Base-by-base conservation (phyloP, 257 asterid species). In the Solanum lycopersicoides region DNA sequence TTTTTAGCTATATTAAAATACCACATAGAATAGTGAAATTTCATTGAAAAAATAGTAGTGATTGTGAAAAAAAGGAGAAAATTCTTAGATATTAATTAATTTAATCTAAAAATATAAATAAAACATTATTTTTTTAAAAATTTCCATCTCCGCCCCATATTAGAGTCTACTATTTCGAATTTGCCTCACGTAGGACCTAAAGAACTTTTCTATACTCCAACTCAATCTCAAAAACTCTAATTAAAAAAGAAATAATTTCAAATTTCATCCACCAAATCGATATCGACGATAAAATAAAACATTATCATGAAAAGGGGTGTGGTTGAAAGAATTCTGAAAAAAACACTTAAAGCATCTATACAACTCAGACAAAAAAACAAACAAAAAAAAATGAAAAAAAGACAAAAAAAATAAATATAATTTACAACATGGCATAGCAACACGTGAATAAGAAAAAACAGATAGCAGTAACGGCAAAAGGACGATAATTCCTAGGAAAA, bases 401-500 rank as follows among this genome's bases (percentile, higher is more conserved):
- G 86, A 90, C 34, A 66, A 50, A 37, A 37, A 28, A 37, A 37
- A 37, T 35, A 21, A 4, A 63, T 13, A 16, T 28, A 28, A 71
- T 35, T 30, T 34, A 72, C 41, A 14, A 89, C 89, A 87, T 88
- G 84, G 63, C 86, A 71, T 80, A 72, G 69, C 82, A 88, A 89
- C 95, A 92, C 96, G 96, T 94, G 96, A 94, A 92, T 89, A 37
- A 35, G 59, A 76, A 89, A 42, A 88, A 84, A 86, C 86, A 34
- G 83, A 83, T 63, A 85, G 85, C 86, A 84, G 42, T 56, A 83
- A 83, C 42, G 59, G 71, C 66, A 39, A 60, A 69, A 89, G 89
- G 91, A 90, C 91, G 93, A 89, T 89, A 83, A 88, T 91, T 89
- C 91, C 92, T 35, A 89, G 88, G 83, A 80, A 28, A 86, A 30